Base-by-base conservation (phyloP, 768 basidiomycete species). In the Termitomyces eurrhizus region DNA sequence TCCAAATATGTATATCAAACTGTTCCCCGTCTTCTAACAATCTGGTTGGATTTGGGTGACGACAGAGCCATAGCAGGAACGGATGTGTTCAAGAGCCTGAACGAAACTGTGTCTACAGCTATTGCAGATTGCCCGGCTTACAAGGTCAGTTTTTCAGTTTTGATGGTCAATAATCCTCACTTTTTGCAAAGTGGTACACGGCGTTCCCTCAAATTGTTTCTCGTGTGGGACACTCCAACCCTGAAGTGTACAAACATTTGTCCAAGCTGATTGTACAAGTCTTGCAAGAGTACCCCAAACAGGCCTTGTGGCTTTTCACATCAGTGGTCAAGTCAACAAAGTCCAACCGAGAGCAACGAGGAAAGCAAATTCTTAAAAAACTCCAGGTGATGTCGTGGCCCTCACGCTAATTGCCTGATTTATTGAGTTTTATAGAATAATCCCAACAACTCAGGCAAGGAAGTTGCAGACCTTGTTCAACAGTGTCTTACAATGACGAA, bases 121-220 rank as follows among this genome's bases (percentile, higher is more conserved):
- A 83, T 89, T 41, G 78, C 76, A 45, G 79, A 78, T 1, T 77
- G 91, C 1, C 90, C 95, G 0, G 79, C 81, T 1, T 98, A 92
- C 75, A 95, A 95, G 78, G 95, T 7, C 51, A 39, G 49, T 36
- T 48, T 33, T 54, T 56, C 26, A 48, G 21, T 18, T 7, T 35
- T 26, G 29, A n/a, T 9, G 7, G 9, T 35, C 29, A 29, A 24
- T 21, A 33, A 12, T 21, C 13, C 24, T 35, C 9, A 18, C 6
- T 9, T 35, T 45, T 16, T 44, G 50, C 55, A 16, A 51, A 98
- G 95, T 98, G 96, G 94, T 90, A 87, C 65, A 95, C 91, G 0
- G 95, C 94, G 1, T 95, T 98, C 64, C 95, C 95, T 3, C 97
- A 98, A 78, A 92, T 98, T 56, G 93, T 95, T 14, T 98, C 96